Evolutionary conservation across 257 asterid species (phyloP), one percentile per base, ranked within the genome.

Genomic region (Salvia rosmarinus): DNA sequence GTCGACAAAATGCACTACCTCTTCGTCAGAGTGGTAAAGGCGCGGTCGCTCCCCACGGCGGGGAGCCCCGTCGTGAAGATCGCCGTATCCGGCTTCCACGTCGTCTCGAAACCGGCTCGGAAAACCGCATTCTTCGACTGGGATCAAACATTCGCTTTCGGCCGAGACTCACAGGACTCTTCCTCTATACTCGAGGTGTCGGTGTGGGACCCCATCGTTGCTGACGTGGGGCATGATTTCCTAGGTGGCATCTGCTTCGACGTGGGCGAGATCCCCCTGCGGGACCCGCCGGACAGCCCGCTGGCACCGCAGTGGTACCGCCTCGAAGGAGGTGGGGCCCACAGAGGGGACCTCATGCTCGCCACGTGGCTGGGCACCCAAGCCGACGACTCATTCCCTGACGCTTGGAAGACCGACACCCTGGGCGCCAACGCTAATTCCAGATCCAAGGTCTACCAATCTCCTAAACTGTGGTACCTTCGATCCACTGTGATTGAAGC

Each of bases 321-420:
- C 12, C 87, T 92, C 13, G 98, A 92, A 64, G 98, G 96, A 8
- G 96, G 96, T 5, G 96, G 94, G 58, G 98, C 95, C 67, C 85
- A 86, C 81, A 77, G 79, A 21, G 96, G 96, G 12, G 96, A 92
- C 78, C 85, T 90, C 52, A 92, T 92, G 96, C 95, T 92, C 5
- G 96, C 98, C 81, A 80, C 98, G 19, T 92, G 96, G 98, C 75
- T 90, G 1, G 98, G 98, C 3, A 92, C 96, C 3, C 98, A 90
- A 56, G 96, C 96, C 6, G 98, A 92, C 64, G 98, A 92, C 43
- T 92, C 98, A 1, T 92, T 92, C 21, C 87, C 96, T 0, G 95
- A 92, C 20, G 95, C 98, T 2, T 92, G 96, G 98, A 92, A 92
- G 81, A 80, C 91, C 3, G 98, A 90, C 16, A 83, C 90, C 0